Evolutionary conservation across 2,329 filamentous ascomycete genomes (phyloP).

Genomic region (Epichloe gansuensis): DNA sequence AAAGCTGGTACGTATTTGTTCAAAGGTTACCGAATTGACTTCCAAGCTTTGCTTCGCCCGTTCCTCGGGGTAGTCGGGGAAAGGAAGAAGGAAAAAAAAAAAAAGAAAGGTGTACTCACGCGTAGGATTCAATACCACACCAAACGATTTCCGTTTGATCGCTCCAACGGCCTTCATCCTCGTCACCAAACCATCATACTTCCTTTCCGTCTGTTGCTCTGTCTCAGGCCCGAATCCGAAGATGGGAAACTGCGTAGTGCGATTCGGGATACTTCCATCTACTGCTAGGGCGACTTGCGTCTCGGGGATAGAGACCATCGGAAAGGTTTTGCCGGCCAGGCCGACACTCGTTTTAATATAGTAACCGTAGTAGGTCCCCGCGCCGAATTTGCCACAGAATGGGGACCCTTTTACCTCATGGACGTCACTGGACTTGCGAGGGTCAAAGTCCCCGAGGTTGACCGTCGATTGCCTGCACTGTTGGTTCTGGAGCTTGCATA

Average conservation of each 20-base stretch:
- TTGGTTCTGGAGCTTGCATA: neutral
- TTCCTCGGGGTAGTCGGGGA: too few species aligned
- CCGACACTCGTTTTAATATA: neutral
- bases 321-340: neutral
- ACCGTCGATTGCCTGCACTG: neutral
- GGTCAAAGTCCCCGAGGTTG: neutral
- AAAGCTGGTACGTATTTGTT: neutral
- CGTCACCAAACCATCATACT: neutral
- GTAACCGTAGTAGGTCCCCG: neutral
- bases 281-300: neutral
- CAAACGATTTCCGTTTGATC: neutral
- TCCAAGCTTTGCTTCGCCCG: too few species aligned
- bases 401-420: neutral
- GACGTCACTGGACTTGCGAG: neutral
- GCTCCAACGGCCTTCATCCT: neutral
- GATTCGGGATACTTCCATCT: neutral
- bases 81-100: rapidly evolving
- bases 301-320: neutral
- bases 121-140: neutral
- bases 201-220: neutral
- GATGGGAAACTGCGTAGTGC: neutral
- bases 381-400: rapidly evolving
- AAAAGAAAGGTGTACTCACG: neutral
- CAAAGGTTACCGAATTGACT: too few species aligned
- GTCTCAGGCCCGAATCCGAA: neutral